Evolutionary conservation across 2,329 filamentous ascomycete species (phyloP).

Genomic region (Penicillium sp.): DNA sequence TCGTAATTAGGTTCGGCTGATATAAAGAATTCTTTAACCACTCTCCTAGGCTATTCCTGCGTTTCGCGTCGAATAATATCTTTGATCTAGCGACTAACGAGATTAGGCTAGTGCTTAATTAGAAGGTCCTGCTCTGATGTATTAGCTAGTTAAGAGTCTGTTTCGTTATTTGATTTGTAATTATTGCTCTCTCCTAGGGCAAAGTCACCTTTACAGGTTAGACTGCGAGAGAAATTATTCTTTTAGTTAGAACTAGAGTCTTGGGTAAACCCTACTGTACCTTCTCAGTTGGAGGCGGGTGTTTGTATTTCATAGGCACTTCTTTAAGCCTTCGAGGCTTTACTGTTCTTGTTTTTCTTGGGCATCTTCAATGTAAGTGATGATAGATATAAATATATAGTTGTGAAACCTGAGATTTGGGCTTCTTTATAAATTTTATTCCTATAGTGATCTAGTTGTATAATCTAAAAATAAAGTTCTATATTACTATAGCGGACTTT

Average conservation of each 20-base stretch:
- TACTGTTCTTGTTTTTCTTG: background rate
- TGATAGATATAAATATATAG: background rate
- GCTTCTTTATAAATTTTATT: background rate
- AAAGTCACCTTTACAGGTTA: background rate
- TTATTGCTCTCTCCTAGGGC: background rate
- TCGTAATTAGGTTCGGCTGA: constrained; percentile 1
- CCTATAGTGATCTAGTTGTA: background rate
- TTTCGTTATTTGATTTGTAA: background rate
- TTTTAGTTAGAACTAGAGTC: background rate
- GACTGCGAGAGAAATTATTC: background rate
- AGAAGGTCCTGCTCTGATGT: background rate
- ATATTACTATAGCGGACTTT: too few species aligned
- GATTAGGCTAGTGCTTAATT: background rate
- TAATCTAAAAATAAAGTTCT: too few species aligned
- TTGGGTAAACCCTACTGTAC: background rate
- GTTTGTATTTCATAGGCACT: background rate
- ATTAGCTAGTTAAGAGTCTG: background rate
- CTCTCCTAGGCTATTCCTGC: background rate
- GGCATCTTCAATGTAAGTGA: background rate
- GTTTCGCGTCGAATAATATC: background rate
- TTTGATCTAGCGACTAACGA: background rate
- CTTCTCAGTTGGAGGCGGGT: background rate
- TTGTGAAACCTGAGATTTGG: background rate
- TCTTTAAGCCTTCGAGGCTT: background rate
- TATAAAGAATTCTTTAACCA: constrained; percentile 6